Evolutionary conservation across 306 rosid genomes (phyloP), one percentile per base, ranked within the genome.

Genomic region (Adenanthera pavonina): DNA sequence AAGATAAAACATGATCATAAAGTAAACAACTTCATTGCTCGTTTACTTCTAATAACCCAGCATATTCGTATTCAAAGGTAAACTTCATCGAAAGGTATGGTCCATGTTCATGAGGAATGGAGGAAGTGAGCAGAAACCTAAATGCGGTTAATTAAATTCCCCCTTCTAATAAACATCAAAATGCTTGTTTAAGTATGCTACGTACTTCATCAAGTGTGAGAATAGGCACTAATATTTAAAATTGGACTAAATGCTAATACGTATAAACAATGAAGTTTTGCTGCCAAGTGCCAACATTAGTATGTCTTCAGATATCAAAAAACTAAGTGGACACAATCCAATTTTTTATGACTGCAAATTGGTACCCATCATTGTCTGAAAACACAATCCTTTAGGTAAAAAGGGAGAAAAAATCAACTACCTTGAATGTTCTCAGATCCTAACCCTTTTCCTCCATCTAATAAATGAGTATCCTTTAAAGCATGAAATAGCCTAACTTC

Each of bases 341-440:
- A 81, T 73, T 78, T 84, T 72, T 73, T 80, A 84, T 77, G 76
- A 65, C 60, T 76, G 78, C 89, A 81, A 36, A 78, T 73, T 35
- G 53, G 79, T 82, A 81, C 78, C 83, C 92, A 82, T 62, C 38
- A 80, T 48, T 49, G 17, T 52, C 60, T 46, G 72, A 59, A 70
- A 82, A 82, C 81, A 78, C 49, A 70, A 82, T 75, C 74, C 79
- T 75, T 64, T 62, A 47, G 72, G 56, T 74, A 43, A 60, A 25
- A 60, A 61, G 12, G 49, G 4, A 56, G 76, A 52, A 25, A 25
- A 73, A 85, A 85, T 82, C 84, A 69, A 88, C 83, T 75, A 83
- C 86, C 85, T 82, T 74, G 81, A 84, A 83, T 86, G 85, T 83
- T 85, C 91, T 70, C 84, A 84, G 72, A 74, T 74, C 86, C 92